Percentiles rank a stretch among this genome's conserved stretches.
Evolutionary conservation across 805 yeast species (phyloP).

Genomic region (Metschnikowia sp.): DNA sequence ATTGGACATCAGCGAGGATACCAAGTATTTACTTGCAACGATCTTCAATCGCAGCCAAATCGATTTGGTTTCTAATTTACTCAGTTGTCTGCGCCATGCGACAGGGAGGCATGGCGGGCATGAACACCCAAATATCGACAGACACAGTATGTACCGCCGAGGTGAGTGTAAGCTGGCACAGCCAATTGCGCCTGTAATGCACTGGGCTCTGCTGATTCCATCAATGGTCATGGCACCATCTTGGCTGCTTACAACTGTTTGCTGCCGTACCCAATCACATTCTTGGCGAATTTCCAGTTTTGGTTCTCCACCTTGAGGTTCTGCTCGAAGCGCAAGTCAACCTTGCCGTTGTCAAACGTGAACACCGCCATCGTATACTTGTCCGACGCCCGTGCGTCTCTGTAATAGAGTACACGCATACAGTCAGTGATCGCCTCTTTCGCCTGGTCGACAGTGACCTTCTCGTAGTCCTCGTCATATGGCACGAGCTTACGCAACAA

Average conservation of each 20-base stretch:
- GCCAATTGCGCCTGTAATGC: too few relatives aligned
- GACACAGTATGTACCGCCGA: too few relatives aligned
- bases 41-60: too few relatives aligned
- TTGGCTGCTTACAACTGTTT: slow-evolving; percentile 36
- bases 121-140: too few relatives aligned
- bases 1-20: too few relatives aligned
- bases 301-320: slow-evolving; percentile 66
- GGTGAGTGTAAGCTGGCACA: too few relatives aligned
- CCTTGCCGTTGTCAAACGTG: slow-evolving; percentile 41
- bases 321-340: slow-evolving; percentile 60
- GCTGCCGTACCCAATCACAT: slow-evolving; percentile 88
- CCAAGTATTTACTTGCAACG: too few relatives aligned
- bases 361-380: slow-evolving; percentile 78
- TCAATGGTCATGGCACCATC: too few relatives aligned
- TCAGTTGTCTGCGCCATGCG: too few relatives aligned
- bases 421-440: slow-evolving; percentile 72
- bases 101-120: too few relatives aligned
- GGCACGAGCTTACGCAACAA: slow-evolving; percentile 82
- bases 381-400: slow-evolving; percentile 94
- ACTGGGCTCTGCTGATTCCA: too few relatives aligned
- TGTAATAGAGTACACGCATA: slow-evolving; percentile 91
- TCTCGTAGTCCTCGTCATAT: slow-evolving; percentile 67
- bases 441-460: slow-evolving; percentile 72
- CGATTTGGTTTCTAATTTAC: too few relatives aligned
- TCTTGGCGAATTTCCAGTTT: slow-evolving; percentile 88